Evolutionary conservation across 2,329 filamentous ascomycete genomes (phyloP), one percentile per base, ranked within the genome.

Genomic region (Diplodia sapinea): DNA sequence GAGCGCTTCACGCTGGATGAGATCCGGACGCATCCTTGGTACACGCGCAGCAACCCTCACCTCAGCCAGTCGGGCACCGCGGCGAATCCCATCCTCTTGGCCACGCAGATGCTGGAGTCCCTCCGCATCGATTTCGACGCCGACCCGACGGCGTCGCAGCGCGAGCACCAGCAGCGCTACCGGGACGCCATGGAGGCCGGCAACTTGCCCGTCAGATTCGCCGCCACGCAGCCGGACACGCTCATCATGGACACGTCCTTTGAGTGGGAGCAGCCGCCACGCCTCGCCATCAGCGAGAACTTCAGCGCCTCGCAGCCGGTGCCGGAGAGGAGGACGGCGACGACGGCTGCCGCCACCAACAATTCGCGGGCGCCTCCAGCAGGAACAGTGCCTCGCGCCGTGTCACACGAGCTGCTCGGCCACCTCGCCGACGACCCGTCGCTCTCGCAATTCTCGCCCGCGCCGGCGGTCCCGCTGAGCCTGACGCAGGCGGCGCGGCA

Each of bases 11-110:
- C 87, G n/a, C 90, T 98, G 71, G 87, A 91, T 62, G 89, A 93
- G 73, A 90, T 99, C 71, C 91, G 93, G 69, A 89, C 91, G 71
- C 95, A 99, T 79, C 94, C 94, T 1, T 99, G 95, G 95, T 97
- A 93, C 77, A 97, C 92, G 3, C 87, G 92, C 55, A 85, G 85
- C 69, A 99, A 98, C 78, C 86, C 85, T 38, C 89, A 93, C 73
- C 84, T 98, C 61, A 88, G 89, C 4, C 75, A 86, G 0, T 89
- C 93, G 69, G 94, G 94, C 72, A 88, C 85, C 70, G 85, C 94
- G 40, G 86, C 86, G 12, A 92, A 98, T 73, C 92, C 92, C 0
- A 83, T 98, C 70, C 87, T 88, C 66, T 84, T 99, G 56, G 95
- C 95, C n/a, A 96, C 95, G 0, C 89, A 92, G 75, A 97, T 99